Evolutionary conservation across 345 rosid genomes (phyloP).

Genomic region (Aquilaria sinensis): DNA sequence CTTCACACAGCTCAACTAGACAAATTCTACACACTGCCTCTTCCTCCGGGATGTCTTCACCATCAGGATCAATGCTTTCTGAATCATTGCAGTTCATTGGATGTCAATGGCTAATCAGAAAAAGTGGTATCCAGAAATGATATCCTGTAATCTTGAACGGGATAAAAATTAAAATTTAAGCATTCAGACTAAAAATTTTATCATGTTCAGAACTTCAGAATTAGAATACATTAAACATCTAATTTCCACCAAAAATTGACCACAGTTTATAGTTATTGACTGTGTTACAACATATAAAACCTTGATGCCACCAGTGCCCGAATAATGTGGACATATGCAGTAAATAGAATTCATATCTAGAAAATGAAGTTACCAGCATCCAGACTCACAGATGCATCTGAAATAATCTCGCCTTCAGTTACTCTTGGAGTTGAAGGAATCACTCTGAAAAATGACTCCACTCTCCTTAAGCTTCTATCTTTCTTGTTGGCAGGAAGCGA

Average conservation of each 20-base stretch:
- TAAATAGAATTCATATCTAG: background rate
- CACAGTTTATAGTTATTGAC: no score
- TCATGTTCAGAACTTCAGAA: no score
- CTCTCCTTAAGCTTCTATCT: conserved; percentile 57
- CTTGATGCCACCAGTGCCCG: no score
- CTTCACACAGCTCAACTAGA: conserved; percentile 81
- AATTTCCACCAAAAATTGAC: no score
- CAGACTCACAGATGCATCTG: conserved; percentile 31
- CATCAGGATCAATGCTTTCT: conserved; percentile 55
- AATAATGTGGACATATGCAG: no score
- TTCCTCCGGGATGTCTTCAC: conserved; percentile 88
- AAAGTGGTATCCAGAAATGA: no score
- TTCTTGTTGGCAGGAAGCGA: conserved; percentile 74
- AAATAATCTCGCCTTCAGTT: conserved; percentile 45
- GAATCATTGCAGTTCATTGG: conserved; percentile 13
- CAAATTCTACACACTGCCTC: conserved; percentile 97
- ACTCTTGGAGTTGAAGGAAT: conserved; percentile 76
- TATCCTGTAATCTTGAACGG: no score
- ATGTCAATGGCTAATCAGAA: no score
- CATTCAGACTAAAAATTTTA: no score
- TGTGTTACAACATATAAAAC: no score
- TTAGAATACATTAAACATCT: no score
- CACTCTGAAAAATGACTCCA: conserved; percentile 88
- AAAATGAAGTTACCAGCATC: conserved; percentile 34
- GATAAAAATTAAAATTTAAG: no score